Base-by-base conservation (phyloP, 768 basidiomycete genomes). In the Candolleomyces aberdarensis region DNA sequence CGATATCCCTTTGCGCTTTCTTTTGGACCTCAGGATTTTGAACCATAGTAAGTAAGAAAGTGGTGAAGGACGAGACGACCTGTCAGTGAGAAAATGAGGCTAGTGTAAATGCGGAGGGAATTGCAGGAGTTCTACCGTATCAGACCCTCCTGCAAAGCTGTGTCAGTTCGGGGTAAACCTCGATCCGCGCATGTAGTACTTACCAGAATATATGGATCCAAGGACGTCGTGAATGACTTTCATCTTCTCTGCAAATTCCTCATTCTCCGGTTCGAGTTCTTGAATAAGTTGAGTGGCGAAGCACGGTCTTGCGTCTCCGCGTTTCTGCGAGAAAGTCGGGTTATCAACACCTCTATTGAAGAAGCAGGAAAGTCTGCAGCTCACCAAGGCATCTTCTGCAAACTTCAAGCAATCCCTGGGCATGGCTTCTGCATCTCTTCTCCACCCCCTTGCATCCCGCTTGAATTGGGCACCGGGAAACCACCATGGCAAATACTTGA, bases 401-500 rank as follows among this genome's bases (percentile, higher is more conserved):
- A 36, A 59, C 15, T 13, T 17, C 20, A 39, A 26, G 7, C 31
- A 39, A n/a, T 39, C 20, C 15, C 48, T 31, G 10, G 58, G 31
- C 58, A 59, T 59, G 7, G 32, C 47, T 14, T 19, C 32, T 6
- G 51, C 58, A 41, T 52, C 9, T 11, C 29, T 22, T 14, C 39
- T 59, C 58, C 58, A 59, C 9, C 5, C 58, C 29, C 17, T 48
- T 6, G 81, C 81, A 52, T 71, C 72, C 26, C 69, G 70, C 64
- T 81, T 73, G 61, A 83, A 83, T 1, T 72, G 72, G n/a, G 77
- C 77, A 0, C 82, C 82, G 9, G 80, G 81, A 14, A 83, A 51
- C 79, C 80, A 83, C 31, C 65, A 69, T 0, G 82, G 82, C 14
- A 84, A 62, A 41, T 79, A 70, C 65, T 75, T 75, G 58, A 83